Evolutionary conservation across 2,329 filamentous ascomycete species (phyloP).

Genomic region (Helminthosporium solani): DNA sequence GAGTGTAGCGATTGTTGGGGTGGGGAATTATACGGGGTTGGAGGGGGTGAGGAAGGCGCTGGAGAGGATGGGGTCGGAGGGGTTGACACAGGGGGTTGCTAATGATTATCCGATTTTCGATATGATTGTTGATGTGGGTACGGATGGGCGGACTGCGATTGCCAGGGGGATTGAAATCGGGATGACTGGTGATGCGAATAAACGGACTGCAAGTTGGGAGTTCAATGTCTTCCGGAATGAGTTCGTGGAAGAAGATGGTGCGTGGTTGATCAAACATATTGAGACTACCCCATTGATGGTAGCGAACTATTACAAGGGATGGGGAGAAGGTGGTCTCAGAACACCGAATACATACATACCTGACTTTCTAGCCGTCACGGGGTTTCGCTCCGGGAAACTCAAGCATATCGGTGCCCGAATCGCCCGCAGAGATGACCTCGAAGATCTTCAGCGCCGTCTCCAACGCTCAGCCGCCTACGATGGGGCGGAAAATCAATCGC

Average conservation of each 20-base stretch:
- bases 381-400: not conserved
- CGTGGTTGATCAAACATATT: slow-evolving; percentile 20
- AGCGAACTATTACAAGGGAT: slow-evolving; percentile 27
- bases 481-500: slow-evolving; percentile 23
- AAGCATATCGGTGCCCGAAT: not conserved
- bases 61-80: slow-evolving; percentile 24
- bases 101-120: slow-evolving; percentile 30
- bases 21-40: slow-evolving; percentile 12
- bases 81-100: slow-evolving; percentile 21
- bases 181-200: slow-evolving; percentile 25
- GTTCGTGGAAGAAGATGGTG: slow-evolving; percentile 18
- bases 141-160: slow-evolving; percentile 16
- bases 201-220: slow-evolving; percentile 21
- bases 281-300: slow-evolving; percentile 21
- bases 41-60: slow-evolving; percentile 15
- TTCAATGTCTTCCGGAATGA: slow-evolving; percentile 28
- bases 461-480: slow-evolving; percentile 23
- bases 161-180: slow-evolving; percentile 24
- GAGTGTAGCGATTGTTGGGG: slow-evolving; percentile 9
- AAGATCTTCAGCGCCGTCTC: slow-evolving; percentile 20
- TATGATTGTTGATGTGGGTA: slow-evolving; percentile 20
- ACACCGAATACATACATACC: slow-evolving; percentile 14
- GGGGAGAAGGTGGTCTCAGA: slow-evolving; percentile 17
- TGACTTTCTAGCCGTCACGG: slow-evolving; percentile 13
- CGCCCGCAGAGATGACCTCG: slow-evolving; percentile 3